phyloP scores from a whole-genome alignment of 2,329 filamentous ascomycete genomes.

The Endoconidiophora polonica region DNA sequence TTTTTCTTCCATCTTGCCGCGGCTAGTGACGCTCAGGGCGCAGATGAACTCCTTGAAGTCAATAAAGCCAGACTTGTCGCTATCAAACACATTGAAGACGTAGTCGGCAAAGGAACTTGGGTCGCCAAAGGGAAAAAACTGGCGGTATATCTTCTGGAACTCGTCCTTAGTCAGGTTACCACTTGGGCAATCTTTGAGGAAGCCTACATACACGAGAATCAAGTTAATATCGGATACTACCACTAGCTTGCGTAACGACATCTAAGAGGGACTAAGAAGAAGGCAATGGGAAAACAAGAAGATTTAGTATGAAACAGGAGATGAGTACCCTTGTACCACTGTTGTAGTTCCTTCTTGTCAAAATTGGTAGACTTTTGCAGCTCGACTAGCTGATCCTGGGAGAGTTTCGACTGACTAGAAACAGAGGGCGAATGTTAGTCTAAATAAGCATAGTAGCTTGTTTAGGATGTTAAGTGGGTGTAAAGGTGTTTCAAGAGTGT shows the following conservation, averaged over 20 bases:
- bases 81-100: conserved; percentile 97
- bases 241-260: neutral
- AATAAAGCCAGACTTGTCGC: conserved; percentile 91
- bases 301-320: neutral
- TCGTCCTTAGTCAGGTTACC: conserved; percentile 96
- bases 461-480: neutral
- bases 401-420: conserved; percentile 88
- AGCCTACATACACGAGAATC: conserved; percentile 40
- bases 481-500: no score
- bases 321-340: conserved; percentile 93
- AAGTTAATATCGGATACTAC: conserved; percentile 1
- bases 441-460: neutral
- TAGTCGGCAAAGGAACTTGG: conserved; percentile 96
- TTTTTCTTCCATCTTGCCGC: conserved; percentile 98
- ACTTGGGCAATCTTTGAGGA: conserved; percentile 93
- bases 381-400: conserved; percentile 85
- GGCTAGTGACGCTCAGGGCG: conserved; percentile 86
- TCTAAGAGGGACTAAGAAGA: neutral
- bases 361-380: conserved; percentile 96
- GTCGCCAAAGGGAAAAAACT: conserved; percentile 98
- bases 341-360: conserved; percentile 98
- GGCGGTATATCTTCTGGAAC: conserved; percentile 98
- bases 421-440: no score
- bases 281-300: conserved; percentile 12
- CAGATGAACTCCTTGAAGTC: conserved; percentile 99